Percentiles rank a stretch among this genome's conserved stretches.
Evolutionary conservation across 164 flowering plant genomes (phyloP).

Genomic region (Aristolochia contorta): DNA sequence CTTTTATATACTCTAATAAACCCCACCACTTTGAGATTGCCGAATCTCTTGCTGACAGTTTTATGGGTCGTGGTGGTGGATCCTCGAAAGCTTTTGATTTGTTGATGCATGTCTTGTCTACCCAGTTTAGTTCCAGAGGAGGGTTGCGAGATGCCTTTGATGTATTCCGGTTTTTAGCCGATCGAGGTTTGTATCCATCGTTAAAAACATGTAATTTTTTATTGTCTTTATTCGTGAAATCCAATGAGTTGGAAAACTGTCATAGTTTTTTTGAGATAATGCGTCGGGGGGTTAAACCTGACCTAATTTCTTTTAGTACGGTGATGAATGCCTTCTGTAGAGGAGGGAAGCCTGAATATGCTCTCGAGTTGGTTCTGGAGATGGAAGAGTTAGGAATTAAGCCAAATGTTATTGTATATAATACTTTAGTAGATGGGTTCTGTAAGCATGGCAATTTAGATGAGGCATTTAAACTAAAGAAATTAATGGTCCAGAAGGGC

Average conservation of each 20-base stretch:
- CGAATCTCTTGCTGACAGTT: background rate
- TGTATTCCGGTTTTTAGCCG: conserved; percentile 31
- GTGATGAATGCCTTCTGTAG: conserved; percentile 52
- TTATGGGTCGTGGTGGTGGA: conserved; percentile 6
- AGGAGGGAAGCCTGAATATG: conserved; percentile 44
- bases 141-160: conserved; percentile 34
- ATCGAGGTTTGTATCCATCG: conserved; percentile 43
- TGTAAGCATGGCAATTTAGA: conserved; percentile 40
- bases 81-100: conserved; percentile 26
- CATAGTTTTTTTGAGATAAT: conserved; percentile 32
- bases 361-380: conserved; percentile 35
- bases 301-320: conserved; percentile 47
- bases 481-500: conserved; percentile 41
- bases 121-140: conserved; percentile 26
- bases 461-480: conserved; percentile 46
- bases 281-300: conserved; percentile 25
- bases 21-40: conserved; percentile 37
- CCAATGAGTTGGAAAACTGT: conserved; percentile 34
- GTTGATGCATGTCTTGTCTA: conserved; percentile 53
- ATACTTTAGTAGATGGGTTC: conserved; percentile 58
- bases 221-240: conserved; percentile 47
- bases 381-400: conserved; percentile 46
- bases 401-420: conserved; percentile 57
- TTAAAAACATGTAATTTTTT: conserved; percentile 49
- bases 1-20: conserved; percentile 8